These are phyloP conservation scores for Solanum lycopersicoides DNA, from an alignment of 257 asterid genomes.

Conservation along the genomic window DNA sequence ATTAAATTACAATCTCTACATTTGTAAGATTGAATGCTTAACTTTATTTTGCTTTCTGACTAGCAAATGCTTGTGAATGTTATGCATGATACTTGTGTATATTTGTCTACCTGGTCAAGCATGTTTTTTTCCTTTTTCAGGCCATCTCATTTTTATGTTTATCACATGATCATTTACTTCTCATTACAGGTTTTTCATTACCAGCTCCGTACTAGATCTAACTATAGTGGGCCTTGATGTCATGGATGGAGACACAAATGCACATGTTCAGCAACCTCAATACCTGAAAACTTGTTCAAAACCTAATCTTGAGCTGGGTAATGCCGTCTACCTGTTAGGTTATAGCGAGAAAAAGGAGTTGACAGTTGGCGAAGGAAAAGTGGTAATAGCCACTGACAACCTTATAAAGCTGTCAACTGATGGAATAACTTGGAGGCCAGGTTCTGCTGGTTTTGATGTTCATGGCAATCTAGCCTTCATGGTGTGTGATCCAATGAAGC, in stretches of 20 bases:
- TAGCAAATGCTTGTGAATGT: not conserved
- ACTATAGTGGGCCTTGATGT: conserved; percentile 91
- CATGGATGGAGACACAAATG: conserved; percentile 64
- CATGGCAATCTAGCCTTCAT: conserved; percentile 94
- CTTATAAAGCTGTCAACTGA: conserved; percentile 83
- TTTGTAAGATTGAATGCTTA: not conserved
- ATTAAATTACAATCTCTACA: not conserved
- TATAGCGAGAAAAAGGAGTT: conserved; percentile 59
- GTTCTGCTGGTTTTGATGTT: conserved; percentile 90
- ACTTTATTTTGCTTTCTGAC: not conserved
- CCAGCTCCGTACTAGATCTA: conserved; percentile 94
- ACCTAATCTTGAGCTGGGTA: conserved; percentile 79
- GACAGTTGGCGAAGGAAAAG: conserved; percentile 88
- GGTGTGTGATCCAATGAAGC: conserved; percentile 99
- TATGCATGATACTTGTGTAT: not conserved
- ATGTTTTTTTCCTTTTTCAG: not conserved
- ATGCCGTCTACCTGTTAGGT: conserved; percentile 67
- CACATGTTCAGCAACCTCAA: conserved; percentile 54
- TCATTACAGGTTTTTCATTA: conserved; percentile 75
- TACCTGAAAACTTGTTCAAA: conserved; percentile 67
- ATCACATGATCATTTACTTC: conserved; percentile 1
- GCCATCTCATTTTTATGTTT: not conserved
- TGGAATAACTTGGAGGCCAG: conserved; percentile 84
- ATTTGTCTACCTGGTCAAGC: not conserved
- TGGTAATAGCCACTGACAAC: conserved; percentile 93